phyloP scores from a whole-genome alignment of 805 yeast genomes.

The Suhomyces sp. region DNA sequence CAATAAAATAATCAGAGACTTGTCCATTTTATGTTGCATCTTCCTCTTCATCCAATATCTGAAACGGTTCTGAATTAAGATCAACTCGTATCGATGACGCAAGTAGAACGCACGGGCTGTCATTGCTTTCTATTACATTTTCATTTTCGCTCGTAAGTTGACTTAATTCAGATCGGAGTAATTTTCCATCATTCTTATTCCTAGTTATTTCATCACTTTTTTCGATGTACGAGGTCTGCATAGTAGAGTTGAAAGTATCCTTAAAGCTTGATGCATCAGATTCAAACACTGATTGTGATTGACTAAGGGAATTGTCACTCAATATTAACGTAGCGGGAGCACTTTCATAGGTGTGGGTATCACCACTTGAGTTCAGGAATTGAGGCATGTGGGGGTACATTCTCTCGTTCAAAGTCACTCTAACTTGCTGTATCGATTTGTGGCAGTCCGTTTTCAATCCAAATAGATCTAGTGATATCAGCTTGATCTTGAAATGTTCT shows the following conservation, averaged over 20 bases:
- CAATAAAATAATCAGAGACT: not conserved
- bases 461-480: constrained; percentile 13
- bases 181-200: not conserved
- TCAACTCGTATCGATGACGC: not conserved
- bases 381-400: not conserved
- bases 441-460: constrained; percentile 1
- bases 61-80: constrained; percentile 1
- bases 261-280: not conserved
- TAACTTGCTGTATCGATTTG: not conserved
- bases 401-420: not conserved
- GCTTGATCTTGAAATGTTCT: constrained; percentile 16
- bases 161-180: not conserved
- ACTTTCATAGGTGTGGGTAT: not conserved
- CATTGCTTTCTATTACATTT: not conserved
- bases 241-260: not conserved
- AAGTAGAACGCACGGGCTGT: not conserved
- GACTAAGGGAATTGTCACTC: not conserved
- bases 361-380: not conserved
- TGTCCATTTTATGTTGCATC: not conserved
- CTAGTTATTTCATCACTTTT: not conserved
- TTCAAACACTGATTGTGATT: not conserved
- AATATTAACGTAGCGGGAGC: not conserved
- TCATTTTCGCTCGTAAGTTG: not conserved
- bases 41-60: not conserved
- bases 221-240: not conserved